Evolutionary conservation across 805 yeast species (phyloP).

Genomic region (Nakazawaea siamensis): DNA sequence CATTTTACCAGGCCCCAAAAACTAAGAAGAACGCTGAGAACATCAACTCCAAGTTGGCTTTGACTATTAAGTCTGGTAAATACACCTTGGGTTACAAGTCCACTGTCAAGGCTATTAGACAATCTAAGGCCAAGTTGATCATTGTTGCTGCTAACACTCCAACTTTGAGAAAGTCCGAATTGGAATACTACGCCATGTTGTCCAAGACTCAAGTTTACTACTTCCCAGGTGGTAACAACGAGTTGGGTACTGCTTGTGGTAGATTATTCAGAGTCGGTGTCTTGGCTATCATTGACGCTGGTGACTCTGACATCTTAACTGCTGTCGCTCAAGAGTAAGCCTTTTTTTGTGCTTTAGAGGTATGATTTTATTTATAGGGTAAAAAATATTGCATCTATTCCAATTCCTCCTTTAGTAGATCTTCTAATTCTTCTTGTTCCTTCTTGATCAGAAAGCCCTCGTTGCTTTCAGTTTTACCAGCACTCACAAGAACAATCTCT

Average conservation of each 20-base stretch:
- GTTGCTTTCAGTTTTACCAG: too few relatives aligned
- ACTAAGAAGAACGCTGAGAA: conserved; percentile 81
- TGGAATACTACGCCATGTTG: conserved; percentile 99
- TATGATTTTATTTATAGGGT: too few relatives aligned
- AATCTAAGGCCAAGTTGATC: conserved; percentile 97
- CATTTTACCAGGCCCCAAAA: conserved; percentile 80
- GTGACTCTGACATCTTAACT: conserved; percentile 98
- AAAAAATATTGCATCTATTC: too few relatives aligned
- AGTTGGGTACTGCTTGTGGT: conserved; percentile 99
- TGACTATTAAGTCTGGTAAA: conserved; percentile 98
- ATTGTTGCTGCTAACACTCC: conserved; percentile 99
- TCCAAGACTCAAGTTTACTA: conserved; percentile 96
- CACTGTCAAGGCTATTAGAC: conserved; percentile 95
- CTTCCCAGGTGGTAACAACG: conserved; percentile 99
- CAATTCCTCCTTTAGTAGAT: too few relatives aligned
- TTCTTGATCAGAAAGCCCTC: too few relatives aligned
- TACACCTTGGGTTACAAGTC: conserved; percentile 99
- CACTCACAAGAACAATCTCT: too few relatives aligned
- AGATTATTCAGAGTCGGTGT: conserved; percentile 99
- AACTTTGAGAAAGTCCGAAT: conserved; percentile 98
- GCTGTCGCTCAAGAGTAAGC: conserved; percentile 27
- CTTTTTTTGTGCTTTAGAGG: too few relatives aligned
- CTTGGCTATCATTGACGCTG: conserved; percentile 92
- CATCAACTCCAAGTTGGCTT: conserved; percentile 97
- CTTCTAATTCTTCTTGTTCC: too few relatives aligned